Conservation (phyloP, 2,329 filamentous ascomycete genomes). For the Apiospora aurea region DNA sequence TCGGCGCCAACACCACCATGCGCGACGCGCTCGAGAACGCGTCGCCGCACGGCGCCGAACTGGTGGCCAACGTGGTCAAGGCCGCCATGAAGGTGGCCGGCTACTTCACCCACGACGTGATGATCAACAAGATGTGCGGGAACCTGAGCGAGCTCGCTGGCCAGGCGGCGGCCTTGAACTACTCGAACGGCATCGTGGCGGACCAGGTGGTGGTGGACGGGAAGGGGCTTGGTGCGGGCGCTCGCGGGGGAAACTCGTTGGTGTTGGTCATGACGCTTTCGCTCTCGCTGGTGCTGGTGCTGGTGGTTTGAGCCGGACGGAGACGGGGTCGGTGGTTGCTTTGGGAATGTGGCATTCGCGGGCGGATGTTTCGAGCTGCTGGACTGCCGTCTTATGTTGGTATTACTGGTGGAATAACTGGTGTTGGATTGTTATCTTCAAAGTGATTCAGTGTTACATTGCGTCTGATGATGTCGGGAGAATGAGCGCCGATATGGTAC, state of each 20-base stretch:
- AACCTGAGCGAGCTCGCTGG: constrained; percentile 6
- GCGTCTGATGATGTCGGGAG: not conserved
- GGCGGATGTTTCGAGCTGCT: not conserved
- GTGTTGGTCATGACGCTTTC: not conserved
- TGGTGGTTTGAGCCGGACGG: not conserved
- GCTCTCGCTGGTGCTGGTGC: not conserved
- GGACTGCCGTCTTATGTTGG: not conserved
- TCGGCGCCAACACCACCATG: constrained; percentile 14
- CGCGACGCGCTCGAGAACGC: constrained; percentile 3
- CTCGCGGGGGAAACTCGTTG: not conserved
- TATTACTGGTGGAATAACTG: not conserved
- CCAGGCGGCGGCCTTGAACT: constrained; percentile 13
- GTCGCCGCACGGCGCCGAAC: constrained; percentile 11
- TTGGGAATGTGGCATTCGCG: not conserved
- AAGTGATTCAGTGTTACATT: not conserved
- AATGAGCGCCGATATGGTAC: not conserved
- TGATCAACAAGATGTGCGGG: not conserved
- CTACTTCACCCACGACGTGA: not conserved
- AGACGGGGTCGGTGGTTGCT: not conserved
- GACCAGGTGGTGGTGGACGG: constrained; percentile 6
- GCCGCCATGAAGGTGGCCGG: not conserved
- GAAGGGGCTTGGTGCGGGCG: not conserved
- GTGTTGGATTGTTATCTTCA: not conserved
- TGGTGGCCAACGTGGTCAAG: not conserved
- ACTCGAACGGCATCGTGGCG: constrained; percentile 20